Conservation (phyloP, 2,329 filamentous ascomycete species). For the Botryotinia convoluta region DNA sequence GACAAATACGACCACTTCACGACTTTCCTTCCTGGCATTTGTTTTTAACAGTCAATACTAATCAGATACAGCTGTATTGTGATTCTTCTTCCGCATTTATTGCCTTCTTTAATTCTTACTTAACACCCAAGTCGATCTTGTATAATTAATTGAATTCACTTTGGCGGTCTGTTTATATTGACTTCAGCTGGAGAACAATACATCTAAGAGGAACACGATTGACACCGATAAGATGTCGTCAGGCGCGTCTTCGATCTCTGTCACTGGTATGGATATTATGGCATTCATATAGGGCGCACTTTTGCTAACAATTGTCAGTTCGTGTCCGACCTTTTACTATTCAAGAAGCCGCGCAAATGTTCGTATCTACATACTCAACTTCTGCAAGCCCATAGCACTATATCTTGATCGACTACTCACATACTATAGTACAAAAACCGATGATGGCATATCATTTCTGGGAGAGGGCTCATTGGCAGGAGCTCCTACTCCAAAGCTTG, state of each 20-base stretch:
- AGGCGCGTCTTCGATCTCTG: slow-evolving; percentile 40
- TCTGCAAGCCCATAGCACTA: too few species aligned
- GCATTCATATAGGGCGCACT: not conserved
- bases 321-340: slow-evolving; percentile 76
- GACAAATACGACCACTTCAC: not conserved
- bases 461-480: slow-evolving; percentile 94
- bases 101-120: not conserved
- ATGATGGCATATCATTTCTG: slow-evolving; percentile 89
- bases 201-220: slow-evolving; percentile 5
- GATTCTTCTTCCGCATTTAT: not conserved
- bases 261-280: slow-evolving; percentile 35
- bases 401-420: slow-evolving; percentile 23
- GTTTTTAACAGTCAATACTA: not conserved
- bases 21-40: not conserved
- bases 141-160: not conserved
- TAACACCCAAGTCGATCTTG: not conserved
- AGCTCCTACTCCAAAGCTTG: slow-evolving; percentile 77
- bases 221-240: slow-evolving; percentile 7
- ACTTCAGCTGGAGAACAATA: not conserved
- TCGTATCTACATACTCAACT: slow-evolving; percentile 34
- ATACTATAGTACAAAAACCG: slow-evolving; percentile 48
- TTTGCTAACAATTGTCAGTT: slow-evolving; percentile 45
- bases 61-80: not conserved
- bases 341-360: slow-evolving; percentile 90
- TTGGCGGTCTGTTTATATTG: slow-evolving; percentile 13